phyloP scores from a whole-genome alignment of 2,329 filamentous ascomycete species.

The Coniochaeta sp. region DNA sequence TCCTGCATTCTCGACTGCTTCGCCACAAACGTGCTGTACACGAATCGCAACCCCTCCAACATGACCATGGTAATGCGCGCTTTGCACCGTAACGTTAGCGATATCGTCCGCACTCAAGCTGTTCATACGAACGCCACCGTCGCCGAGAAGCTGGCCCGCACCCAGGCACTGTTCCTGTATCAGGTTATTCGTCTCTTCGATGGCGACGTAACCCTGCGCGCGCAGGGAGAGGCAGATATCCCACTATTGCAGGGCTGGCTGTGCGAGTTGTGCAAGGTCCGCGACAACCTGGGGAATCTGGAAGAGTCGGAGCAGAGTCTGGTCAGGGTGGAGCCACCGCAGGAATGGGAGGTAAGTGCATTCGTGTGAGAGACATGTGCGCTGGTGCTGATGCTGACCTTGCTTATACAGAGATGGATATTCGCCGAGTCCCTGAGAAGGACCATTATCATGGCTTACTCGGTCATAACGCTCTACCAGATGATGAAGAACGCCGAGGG shows the following conservation, averaged over 20 bases:
- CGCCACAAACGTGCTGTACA: conserved; percentile 20
- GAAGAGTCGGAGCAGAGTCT: conserved; percentile 7
- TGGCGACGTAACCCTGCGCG: conserved; percentile 24
- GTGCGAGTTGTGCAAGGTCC: conserved; percentile 16
- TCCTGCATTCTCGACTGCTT: conserved; percentile 23
- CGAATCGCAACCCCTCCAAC: conserved; percentile 19
- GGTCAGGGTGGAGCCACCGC: conserved; percentile 8
- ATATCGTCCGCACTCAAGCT: conserved; percentile 12
- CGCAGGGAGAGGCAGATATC: conserved; percentile 22
- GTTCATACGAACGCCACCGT: conserved; percentile 10
- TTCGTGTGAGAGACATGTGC: too few relatives aligned
- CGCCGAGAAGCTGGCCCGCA: conserved; percentile 17
- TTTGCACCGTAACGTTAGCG: conserved; percentile 15
- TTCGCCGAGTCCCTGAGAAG: conserved; percentile 25
- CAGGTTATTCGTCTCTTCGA: conserved; percentile 27
- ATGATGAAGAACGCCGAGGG: conserved; percentile 16
- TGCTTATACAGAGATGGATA: conserved; percentile 22
- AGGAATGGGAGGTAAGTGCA: conserved; percentile 20
- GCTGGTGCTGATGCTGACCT: too few relatives aligned
- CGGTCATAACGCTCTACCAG: conserved; percentile 18
- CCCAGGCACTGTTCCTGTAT: conserved; percentile 20
- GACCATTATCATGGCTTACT: conserved; percentile 23
- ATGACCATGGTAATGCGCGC: conserved; percentile 20
- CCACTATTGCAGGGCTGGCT: conserved; percentile 18
- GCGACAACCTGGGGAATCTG: conserved; percentile 18